phyloP scores from a whole-genome alignment of 2,329 filamentous ascomycete species.

The Pestalotiopsis fici region DNA sequence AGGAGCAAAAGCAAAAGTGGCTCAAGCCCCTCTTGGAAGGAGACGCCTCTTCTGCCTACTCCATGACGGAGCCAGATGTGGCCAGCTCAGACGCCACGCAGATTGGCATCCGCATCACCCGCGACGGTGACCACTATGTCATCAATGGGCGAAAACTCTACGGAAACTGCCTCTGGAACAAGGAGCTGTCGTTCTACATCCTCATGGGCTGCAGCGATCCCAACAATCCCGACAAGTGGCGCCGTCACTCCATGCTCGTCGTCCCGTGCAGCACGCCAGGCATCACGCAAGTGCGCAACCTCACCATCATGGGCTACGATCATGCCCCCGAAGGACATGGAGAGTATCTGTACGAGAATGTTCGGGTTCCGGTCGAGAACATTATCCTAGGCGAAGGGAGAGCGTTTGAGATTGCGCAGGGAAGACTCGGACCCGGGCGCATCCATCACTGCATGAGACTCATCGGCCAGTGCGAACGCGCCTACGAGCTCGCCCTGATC shows the following conservation, averaged over 20 bases:
- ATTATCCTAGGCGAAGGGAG: slow-evolving; percentile 40
- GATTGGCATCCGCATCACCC: slow-evolving; percentile 36
- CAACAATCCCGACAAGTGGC: slow-evolving; percentile 37
- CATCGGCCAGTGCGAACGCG: slow-evolving; percentile 42
- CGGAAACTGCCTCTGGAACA: slow-evolving; percentile 39
- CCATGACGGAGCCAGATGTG: slow-evolving; percentile 52
- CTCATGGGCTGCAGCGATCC: slow-evolving; percentile 38
- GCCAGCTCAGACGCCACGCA: slow-evolving; percentile 51
- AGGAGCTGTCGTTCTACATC: slow-evolving; percentile 31
- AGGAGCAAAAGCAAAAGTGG: slow-evolving; percentile 50
- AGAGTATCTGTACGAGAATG: slow-evolving; percentile 41
- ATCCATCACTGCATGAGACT: slow-evolving; percentile 44
- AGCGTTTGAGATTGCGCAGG: slow-evolving; percentile 43
- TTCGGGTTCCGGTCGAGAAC: slow-evolving; percentile 38
- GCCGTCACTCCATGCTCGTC: slow-evolving; percentile 38
- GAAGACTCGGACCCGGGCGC: slow-evolving; percentile 38
- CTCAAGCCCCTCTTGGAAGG: slow-evolving; percentile 49
- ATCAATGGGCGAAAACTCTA: slow-evolving; percentile 43
- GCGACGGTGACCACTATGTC: slow-evolving; percentile 35
- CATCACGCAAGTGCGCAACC: slow-evolving; percentile 37
- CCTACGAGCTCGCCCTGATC: slow-evolving; percentile 39
- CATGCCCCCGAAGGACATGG: slow-evolving; percentile 42
- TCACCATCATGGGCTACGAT: slow-evolving; percentile 42
- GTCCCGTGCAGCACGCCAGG: slow-evolving; percentile 37
- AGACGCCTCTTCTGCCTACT: slow-evolving; percentile 48